Conservation (phyloP, 345 rosid species). For the Nasturtium officinale region DNA sequence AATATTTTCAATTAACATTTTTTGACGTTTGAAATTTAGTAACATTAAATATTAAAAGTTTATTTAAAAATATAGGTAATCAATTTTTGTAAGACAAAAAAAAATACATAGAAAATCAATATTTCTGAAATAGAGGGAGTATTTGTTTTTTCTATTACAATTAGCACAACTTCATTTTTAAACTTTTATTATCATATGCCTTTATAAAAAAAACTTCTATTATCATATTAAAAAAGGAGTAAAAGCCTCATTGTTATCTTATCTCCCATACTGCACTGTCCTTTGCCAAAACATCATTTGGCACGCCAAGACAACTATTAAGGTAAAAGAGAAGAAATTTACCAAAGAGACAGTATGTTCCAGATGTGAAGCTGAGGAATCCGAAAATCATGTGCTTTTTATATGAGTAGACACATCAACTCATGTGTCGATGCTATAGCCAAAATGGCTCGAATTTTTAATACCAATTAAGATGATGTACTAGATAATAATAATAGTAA, state of each 20-base stretch:
- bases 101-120: too few species aligned
- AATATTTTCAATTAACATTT: too few species aligned
- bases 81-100: too few species aligned
- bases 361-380: not conserved
- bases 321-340: not conserved
- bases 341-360: not conserved
- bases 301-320: not conserved
- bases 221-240: not conserved
- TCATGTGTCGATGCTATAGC: not conserved
- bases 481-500: not conserved
- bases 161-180: too few species aligned
- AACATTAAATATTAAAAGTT: too few species aligned
- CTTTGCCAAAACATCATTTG: not conserved
- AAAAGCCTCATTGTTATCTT: not conserved
- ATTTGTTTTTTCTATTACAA: too few species aligned
- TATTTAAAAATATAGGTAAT: too few species aligned
- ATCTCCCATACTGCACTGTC: not conserved
- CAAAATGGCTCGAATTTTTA: not conserved
- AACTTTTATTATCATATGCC: too few species aligned
- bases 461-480: not conserved
- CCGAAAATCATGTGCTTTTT: not conserved
- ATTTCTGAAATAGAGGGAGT: too few species aligned
- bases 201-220: too few species aligned
- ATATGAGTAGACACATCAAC: not conserved
- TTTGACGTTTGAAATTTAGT: too few species aligned